These are phyloP conservation scores for Dovyalis caffra DNA, from an alignment of 345 rosid genomes.

Conservation along the genomic window DNA sequence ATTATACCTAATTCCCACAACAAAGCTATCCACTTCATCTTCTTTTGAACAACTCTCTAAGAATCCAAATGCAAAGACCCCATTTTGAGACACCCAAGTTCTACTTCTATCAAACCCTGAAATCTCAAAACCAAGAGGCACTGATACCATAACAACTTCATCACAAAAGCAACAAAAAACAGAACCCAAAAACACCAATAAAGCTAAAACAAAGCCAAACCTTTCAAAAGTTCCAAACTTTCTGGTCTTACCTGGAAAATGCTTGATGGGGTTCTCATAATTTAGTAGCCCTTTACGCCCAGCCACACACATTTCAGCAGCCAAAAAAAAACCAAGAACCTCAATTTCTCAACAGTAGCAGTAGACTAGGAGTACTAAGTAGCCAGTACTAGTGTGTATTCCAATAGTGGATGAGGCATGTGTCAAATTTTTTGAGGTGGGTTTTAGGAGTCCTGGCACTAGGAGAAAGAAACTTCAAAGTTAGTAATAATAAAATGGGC, in stretches of 20 bases:
- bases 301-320: neutral
- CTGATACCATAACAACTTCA: constrained; percentile 34
- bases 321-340: neutral
- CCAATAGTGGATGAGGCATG: neutral
- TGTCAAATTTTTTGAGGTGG: neutral
- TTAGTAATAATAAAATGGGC: neutral
- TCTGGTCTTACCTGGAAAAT: constrained; percentile 19
- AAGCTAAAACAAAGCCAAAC: constrained; percentile 14
- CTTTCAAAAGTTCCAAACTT: constrained; percentile 5
- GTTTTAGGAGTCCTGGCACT: neutral
- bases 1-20: constrained; percentile 39
- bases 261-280: constrained; percentile 21
- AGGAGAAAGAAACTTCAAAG: neutral
- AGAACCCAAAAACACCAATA: constrained; percentile 29
- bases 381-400: neutral
- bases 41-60: constrained; percentile 15
- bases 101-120: constrained; percentile 35
- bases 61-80: constrained; percentile 40
- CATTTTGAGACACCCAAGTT: constrained; percentile 39
- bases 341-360: neutral
- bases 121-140: constrained; percentile 40
- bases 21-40: constrained; percentile 28
- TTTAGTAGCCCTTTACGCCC: constrained; percentile 1
- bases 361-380: neutral
- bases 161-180: constrained; percentile 20